Conservation (phyloP, 1,139 yeast species). For the Taphrina wiesneri region DNA sequence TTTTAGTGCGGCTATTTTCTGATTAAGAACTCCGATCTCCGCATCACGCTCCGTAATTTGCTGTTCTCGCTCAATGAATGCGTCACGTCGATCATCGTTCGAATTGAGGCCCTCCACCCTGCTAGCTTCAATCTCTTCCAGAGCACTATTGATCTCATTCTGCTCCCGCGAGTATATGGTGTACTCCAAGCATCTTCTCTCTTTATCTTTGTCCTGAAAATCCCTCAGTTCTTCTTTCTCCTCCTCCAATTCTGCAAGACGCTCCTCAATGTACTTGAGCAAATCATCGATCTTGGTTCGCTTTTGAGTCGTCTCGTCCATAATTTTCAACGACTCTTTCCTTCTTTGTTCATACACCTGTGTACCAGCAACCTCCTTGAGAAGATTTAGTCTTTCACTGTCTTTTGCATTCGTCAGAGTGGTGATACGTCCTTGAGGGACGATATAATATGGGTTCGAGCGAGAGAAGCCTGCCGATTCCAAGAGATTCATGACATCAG, state of each 20-base stretch:
- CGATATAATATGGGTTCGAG: constrained; percentile 91
- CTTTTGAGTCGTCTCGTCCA: constrained; percentile 70
- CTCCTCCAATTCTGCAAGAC: constrained; percentile 73
- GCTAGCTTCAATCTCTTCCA: constrained; percentile 63
- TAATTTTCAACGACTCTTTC: constrained; percentile 75
- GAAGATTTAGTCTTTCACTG: constrained; percentile 68
- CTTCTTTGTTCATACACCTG: constrained; percentile 81
- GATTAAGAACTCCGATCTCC: constrained; percentile 51
- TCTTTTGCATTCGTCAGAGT: constrained; percentile 87
- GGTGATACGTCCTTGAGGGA: constrained; percentile 85
- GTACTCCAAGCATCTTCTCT: constrained; percentile 71
- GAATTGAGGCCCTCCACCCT: constrained; percentile 56
- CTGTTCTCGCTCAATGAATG: constrained; percentile 55
- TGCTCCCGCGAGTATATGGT: constrained; percentile 77
- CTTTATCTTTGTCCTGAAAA: constrained; percentile 67
- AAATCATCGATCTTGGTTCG: constrained; percentile 75
- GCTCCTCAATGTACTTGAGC: constrained; percentile 64
- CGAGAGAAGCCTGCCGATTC: constrained; percentile 93
- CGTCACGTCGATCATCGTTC: constrained; percentile 51
- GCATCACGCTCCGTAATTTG: constrained; percentile 53
- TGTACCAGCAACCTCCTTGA: constrained; percentile 96
- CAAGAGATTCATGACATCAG: constrained; percentile 77
- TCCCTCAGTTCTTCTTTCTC: constrained; percentile 76
- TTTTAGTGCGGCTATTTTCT: constrained; percentile 45
- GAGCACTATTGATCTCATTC: constrained; percentile 58